Percentiles rank a stretch among this genome's conserved stretches.
Conservation (phyloP, 495 filamentous ascomycete species). For the Aspergillus steynii region DNA sequence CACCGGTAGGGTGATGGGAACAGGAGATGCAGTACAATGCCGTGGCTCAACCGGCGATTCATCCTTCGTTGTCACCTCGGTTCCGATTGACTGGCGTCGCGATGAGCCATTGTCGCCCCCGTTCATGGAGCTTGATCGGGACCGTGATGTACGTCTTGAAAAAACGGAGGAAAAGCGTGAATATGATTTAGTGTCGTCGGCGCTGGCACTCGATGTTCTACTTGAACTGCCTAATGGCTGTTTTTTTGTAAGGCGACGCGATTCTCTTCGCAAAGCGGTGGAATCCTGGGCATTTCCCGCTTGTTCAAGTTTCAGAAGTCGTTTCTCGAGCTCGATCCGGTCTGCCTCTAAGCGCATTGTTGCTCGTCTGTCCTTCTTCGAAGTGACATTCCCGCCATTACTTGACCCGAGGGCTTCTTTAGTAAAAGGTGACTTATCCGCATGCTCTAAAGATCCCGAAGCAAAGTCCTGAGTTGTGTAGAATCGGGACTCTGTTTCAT, state of each 20-base stretch:
- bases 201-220: slow-evolving; percentile 36
- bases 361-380: slow-evolving; percentile 37
- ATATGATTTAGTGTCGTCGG: slow-evolving; percentile 29
- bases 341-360: slow-evolving; percentile 41
- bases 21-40: slow-evolving; percentile 19
- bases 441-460: background rate
- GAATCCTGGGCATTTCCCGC: slow-evolving; percentile 24
- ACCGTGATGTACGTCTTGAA: slow-evolving; percentile 34
- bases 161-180: slow-evolving; percentile 34
- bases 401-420: background rate
- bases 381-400: slow-evolving; percentile 15
- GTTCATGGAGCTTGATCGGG: slow-evolving; percentile 30
- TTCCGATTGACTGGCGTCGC: slow-evolving; percentile 7
- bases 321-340: slow-evolving; percentile 38
- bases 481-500: background rate
- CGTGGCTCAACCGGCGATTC: slow-evolving; percentile 1
- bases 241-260: slow-evolving; percentile 42
- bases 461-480: background rate
- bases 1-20: slow-evolving; percentile 32
- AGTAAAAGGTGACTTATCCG: background rate
- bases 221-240: slow-evolving; percentile 33
- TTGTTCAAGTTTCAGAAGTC: slow-evolving; percentile 35
- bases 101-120: slow-evolving; percentile 18
- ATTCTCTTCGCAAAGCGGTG: slow-evolving; percentile 23
- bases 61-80: slow-evolving; percentile 2